Evolutionary conservation across 768 basidiomycete genomes (phyloP), one percentile per base, ranked within the genome.

Genomic region (Macrolepiota albuminosa): DNA sequence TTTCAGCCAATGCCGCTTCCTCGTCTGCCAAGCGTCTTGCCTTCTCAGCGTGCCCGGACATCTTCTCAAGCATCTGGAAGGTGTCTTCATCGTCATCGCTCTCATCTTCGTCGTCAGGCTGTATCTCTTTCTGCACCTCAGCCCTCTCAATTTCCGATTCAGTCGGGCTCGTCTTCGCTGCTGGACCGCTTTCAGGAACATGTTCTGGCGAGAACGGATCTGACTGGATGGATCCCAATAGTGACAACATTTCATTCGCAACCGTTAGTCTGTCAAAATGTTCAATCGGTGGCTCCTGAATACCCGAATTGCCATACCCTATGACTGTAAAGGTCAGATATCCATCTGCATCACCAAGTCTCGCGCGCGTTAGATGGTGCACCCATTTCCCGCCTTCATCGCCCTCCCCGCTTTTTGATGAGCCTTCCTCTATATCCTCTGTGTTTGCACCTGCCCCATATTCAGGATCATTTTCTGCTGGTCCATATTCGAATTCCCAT

Each of bases 181-280:
- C 51, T 7, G 60, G 21, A 16, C 59, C 59, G 16, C 63, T 66
- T 36, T 63, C 65, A 16, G 78, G 73, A 29, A 77, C 68, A 68
- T 89, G 88, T 48, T 75, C 76, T 1, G 82, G 79, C 6, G 87
- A 86, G 71, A 92, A 90, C 2, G 89, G 90, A 66, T 92, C 85
- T 4, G 75, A 70, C 65, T 91, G 90, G 60, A 95, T 77, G 3
- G 93, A 94, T 9, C 94, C 94, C 34, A 91, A 80, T 13, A 97
- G 74, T 2, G 93, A 95, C 21, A 97, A 75, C 93, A 96, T 95
- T 69, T 95, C 89, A 68, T 97, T 95, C 36, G 93, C 93, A 37
- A 95, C 84, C 14, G 88, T 94, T 60, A 95, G 71, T 29, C 95
- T 97, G 57, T 57, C 18, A 21, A 53, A 59, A 48, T 60, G 51